Evolutionary conservation across 495 filamentous ascomycete species (phyloP).

Genomic region (Clohesyomyces aquaticus): DNA sequence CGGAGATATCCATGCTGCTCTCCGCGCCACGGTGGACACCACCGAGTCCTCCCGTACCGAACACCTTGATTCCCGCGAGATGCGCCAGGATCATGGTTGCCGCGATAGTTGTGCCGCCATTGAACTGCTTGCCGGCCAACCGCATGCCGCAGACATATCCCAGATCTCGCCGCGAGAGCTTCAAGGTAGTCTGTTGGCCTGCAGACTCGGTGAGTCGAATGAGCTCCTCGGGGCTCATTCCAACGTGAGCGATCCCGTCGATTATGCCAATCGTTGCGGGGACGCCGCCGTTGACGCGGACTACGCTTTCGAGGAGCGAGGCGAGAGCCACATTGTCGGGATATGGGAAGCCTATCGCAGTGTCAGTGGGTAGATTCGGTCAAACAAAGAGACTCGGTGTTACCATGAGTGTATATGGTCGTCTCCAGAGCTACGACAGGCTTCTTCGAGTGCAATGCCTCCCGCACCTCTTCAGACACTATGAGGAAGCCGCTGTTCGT

Average conservation of each 20-base stretch:
- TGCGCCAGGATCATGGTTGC: slow-evolving; percentile 90
- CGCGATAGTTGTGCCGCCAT: slow-evolving; percentile 91
- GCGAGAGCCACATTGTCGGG: slow-evolving; percentile 77
- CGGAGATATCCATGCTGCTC: slow-evolving; percentile 86
- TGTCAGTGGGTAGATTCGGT: background rate
- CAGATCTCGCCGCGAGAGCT: slow-evolving; percentile 85
- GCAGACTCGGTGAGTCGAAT: slow-evolving; percentile 69
- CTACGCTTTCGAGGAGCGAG: slow-evolving; percentile 69
- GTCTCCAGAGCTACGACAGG: slow-evolving; percentile 92
- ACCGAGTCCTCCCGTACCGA: slow-evolving; percentile 83
- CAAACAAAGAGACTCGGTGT: background rate
- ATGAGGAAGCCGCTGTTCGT: slow-evolving; percentile 62
- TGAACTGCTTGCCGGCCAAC: slow-evolving; percentile 63
- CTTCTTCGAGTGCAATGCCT: slow-evolving; percentile 69
- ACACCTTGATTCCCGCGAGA: slow-evolving; percentile 86
- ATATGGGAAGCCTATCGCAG: slow-evolving; percentile 72
- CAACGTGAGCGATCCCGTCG: slow-evolving; percentile 79
- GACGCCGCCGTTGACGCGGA: slow-evolving; percentile 79
- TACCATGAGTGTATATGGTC: slow-evolving; percentile 84
- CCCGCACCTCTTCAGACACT: slow-evolving; percentile 79
- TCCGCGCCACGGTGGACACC: slow-evolving; percentile 93
- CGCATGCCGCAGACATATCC: slow-evolving; percentile 77
- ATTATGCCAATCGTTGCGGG: slow-evolving; percentile 92
- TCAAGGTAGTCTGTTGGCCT: slow-evolving; percentile 65
- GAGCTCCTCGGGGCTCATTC: slow-evolving; percentile 70